Evolutionary conservation across 2,329 filamentous ascomycete species (phyloP), one percentile per base, ranked within the genome.

Genomic region (Colletotrichum eremochloae): DNA sequence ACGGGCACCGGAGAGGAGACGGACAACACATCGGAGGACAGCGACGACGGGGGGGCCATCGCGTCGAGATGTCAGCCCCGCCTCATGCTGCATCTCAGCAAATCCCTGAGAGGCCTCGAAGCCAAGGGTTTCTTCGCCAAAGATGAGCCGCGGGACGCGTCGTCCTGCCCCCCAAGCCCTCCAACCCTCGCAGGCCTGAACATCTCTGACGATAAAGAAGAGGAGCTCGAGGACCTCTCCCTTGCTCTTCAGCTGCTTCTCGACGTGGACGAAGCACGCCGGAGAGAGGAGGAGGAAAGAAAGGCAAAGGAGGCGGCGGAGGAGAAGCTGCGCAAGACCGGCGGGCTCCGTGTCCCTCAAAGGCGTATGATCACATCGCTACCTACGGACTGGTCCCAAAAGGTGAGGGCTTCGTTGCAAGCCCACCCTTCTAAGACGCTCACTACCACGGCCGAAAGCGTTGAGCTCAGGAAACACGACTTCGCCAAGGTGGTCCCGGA

Each of bases 401-500:
- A 53, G 53, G 70, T 70, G 12, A 57, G 33, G 33, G 53, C 60
- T 14, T 67, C 55, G 29, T 24, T 68, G 24, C 48, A 52, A 12
- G 65, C 60, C 53, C 33, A 56, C 18, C 52, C 66, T 14, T 50
- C 52, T 14, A 52, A 62, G 63, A 58, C 53, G 11, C 67, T 75
- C 29, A n/a, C 72, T 14, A 44, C 36, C 24, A 75, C 74, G 6
- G 68, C 65, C 24, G 68, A 74, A 8, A 69, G 71, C 14, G 70
- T 72, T 2, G 60, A 72, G 3, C 69, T 77, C 31, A 83, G 78
- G 1, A 79, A 83, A 2, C 87, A 89, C 64, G 92, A 94, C 77
- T 91, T 94, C 76, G 83, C 82, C n/a, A 91, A 87, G 58, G 81
- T 95, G 9, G 84, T 92, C 20, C 83, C 84, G 24, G 79, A 83